Base-by-base conservation (phyloP, 2,329 filamentous ascomycete genomes). In the Penicillium sp. region DNA sequence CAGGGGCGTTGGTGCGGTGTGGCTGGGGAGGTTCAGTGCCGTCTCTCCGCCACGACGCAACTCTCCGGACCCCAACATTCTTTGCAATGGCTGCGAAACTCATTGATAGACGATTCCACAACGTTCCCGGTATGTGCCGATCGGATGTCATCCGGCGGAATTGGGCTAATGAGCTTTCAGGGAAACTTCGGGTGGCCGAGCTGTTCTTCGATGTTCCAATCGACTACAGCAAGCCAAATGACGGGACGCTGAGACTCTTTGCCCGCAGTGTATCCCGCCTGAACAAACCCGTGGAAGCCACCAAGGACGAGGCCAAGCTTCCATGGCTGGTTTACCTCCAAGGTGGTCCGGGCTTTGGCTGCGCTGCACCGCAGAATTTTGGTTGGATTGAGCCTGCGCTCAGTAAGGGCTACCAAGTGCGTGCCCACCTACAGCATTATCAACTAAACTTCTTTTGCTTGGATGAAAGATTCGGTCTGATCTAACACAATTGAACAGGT, bases 141-240 rank as follows among this genome's bases (percentile, higher is more conserved):
- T 13, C 16, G 42, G n/a, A 23, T 12, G 23, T 21, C 18, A 10
- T 4, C 15, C 15, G 15, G 12, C 21, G 10, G 15, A 23, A 21
- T 24, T n/a, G 29, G 21, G 24, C 47, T 58, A 16, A 56, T 51
- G 55, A 33, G 59, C 49, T 43, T n/a, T 16, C 47, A 90, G 90
- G 90, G 45, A 87, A 86, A 67, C 79, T 95, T 42, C 79, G 82
- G 54, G 82, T 95, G 55, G 88, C 88, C 2, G 91, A 96, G 70
- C 81, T 93, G 65, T 88, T 90, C 77, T 96, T 96, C 72, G 82
- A 90, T 60, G 91, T 96, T 10, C 91, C 92, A 3, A 80, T 89
- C 56, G 88, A 95, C 75, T 88, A 95, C 71, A 74, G 75, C 56
- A 81, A 85, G 49, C 84, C 85, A 1, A 68, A 76, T 3, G 76